phyloP scores from a whole-genome alignment of 495 filamentous ascomycete species.

The Podospora sp. region DNA sequence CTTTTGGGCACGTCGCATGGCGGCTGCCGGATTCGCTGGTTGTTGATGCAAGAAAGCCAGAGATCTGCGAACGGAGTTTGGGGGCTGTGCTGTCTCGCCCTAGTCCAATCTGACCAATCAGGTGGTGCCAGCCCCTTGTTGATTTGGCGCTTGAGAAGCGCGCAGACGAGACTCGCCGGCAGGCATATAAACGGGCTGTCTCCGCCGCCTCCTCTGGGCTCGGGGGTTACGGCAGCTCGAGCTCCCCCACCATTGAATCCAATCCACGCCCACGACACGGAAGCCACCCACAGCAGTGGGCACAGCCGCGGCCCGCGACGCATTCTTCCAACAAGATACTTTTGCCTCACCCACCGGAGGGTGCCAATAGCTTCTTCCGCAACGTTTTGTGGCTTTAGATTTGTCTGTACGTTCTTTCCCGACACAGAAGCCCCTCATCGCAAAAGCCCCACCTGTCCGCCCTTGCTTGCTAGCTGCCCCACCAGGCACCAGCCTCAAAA shows the following conservation, averaged over 20 bases:
- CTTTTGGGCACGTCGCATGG: neutral
- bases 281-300: neutral
- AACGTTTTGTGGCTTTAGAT: neutral
- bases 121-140: conserved; percentile 17
- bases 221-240: neutral
- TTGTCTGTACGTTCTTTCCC: neutral
- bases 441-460: neutral
- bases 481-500: neutral
- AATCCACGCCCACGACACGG: neutral
- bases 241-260: neutral
- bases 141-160: conserved; percentile 20
- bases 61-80: conserved; percentile 18
- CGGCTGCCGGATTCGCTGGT: conserved; percentile 2
- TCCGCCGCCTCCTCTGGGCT: neutral
- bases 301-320: neutral
- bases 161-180: conserved; percentile 13
- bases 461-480: neutral
- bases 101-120: conserved; percentile 19
- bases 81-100: conserved; percentile 26
- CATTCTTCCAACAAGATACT: neutral
- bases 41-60: conserved; percentile 10
- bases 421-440: no score
- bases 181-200: conserved; percentile 31
- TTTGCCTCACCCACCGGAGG: neutral
- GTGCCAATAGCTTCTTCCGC: neutral